These are phyloP conservation scores for Globisporangium lucens DNA, from an alignment of 352 stramenopile species.

Conservation along the genomic window DNA sequence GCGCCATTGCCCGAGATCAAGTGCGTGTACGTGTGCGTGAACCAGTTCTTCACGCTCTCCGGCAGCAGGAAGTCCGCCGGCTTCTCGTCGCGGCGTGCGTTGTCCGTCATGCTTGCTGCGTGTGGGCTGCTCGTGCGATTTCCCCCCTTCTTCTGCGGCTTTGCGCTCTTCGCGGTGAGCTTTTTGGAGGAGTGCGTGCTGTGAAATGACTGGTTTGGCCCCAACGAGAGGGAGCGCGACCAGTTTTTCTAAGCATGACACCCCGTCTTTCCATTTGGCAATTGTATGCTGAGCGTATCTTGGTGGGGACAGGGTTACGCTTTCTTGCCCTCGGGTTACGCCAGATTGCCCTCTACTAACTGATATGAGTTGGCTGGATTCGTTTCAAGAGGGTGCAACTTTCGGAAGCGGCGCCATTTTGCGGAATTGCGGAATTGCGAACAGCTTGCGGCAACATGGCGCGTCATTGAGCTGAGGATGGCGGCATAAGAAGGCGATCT, in stretches of 20 bases:
- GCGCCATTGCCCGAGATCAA: slow-evolving; percentile 76
- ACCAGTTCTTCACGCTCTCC: slow-evolving; percentile 88
- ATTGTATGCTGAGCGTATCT: slow-evolving; percentile 23
- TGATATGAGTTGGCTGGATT: slow-evolving; percentile 9
- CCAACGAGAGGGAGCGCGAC: slow-evolving; percentile 13
- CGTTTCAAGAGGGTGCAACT: background rate
- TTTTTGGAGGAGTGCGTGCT: background rate
- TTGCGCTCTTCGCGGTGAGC: slow-evolving; percentile 13
- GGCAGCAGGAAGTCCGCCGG: slow-evolving; percentile 85
- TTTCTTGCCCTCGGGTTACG: background rate
- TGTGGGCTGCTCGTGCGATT: slow-evolving; percentile 3
- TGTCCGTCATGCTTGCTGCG: slow-evolving; percentile 30
- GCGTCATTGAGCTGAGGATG: background rate
- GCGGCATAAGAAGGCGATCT: background rate
- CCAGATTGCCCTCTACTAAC: background rate
- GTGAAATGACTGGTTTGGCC: slow-evolving; percentile 53
- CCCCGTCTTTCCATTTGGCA: slow-evolving; percentile 15
- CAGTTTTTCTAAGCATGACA: slow-evolving; percentile 28
- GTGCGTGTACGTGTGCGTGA: slow-evolving; percentile 85
- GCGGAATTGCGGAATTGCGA: background rate
- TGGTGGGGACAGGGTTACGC: background rate
- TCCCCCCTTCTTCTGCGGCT: slow-evolving; percentile 10
- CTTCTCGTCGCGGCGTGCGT: slow-evolving; percentile 73
- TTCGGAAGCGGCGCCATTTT: slow-evolving; percentile 2
- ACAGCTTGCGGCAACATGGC: background rate